Percentiles rank a stretch among this genome's conserved stretches.
phyloP scores from a whole-genome alignment of 2,329 filamentous ascomycete species.

The Magnaporthiopsis incrustans region DNA sequence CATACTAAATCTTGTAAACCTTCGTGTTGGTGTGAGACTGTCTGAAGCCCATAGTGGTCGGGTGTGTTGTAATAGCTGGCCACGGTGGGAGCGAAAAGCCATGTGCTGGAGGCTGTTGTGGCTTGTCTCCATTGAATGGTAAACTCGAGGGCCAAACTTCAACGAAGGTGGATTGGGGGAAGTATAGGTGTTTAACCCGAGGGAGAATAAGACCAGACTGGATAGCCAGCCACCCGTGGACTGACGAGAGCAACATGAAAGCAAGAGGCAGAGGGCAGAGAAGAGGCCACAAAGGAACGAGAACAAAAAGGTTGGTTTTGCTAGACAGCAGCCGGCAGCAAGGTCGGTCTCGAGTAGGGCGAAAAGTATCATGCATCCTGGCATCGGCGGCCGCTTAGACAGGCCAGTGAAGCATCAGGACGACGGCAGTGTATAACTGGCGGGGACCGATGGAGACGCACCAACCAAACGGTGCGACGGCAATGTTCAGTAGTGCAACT shows the following conservation, averaged over 20 bases:
- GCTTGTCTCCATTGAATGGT: too few species aligned
- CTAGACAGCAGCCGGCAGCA: background rate
- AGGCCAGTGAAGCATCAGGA: too few species aligned
- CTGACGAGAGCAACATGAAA: background rate
- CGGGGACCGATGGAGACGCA: too few species aligned
- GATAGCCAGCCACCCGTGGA: too few species aligned
- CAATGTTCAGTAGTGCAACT: background rate
- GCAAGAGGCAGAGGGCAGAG: background rate
- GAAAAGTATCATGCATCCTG: background rate
- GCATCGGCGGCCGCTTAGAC: background rate
- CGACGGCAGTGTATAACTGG: too few species aligned
- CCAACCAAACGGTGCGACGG: too few species aligned
- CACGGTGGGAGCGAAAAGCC: background rate
- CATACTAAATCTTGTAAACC: background rate
- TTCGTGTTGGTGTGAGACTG: background rate
- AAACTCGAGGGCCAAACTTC: too few species aligned
- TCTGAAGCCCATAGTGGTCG: background rate
- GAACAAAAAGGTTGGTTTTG: background rate
- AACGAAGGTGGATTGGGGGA: too few species aligned
- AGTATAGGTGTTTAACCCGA: background rate
- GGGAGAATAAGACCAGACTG: too few species aligned
- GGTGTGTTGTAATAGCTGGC: background rate
- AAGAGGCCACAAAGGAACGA: background rate
- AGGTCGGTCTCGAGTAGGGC: too few species aligned
- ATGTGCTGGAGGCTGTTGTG: background rate